These are phyloP conservation scores for Metschnikowia similis DNA, from an alignment of 805 yeast species.

Conservation along the genomic window DNA sequence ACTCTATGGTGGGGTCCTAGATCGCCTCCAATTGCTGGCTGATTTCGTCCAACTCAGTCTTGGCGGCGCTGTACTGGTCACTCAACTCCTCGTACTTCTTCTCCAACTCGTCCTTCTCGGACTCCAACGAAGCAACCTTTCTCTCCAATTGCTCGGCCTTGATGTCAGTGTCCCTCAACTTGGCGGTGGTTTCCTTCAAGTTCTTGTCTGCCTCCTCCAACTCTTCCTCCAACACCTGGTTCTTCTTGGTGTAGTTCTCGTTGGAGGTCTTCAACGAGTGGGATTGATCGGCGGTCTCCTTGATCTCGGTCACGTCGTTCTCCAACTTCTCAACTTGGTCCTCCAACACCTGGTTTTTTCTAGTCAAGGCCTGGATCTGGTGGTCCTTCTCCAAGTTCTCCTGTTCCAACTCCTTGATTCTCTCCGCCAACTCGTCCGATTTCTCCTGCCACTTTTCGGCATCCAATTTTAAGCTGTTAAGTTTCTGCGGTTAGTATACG, in stretches of 20 bases:
- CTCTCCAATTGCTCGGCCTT: constrained; percentile 95
- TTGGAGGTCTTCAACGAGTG: constrained; percentile 83
- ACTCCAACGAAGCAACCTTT: constrained; percentile 85
- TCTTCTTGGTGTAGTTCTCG: constrained; percentile 87
- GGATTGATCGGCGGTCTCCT: constrained; percentile 87
- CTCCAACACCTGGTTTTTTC: constrained; percentile 88
- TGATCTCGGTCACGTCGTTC: constrained; percentile 65
- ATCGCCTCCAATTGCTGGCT: constrained; percentile 88
- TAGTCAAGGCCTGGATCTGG: constrained; percentile 86
- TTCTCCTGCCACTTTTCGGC: constrained; percentile 97
- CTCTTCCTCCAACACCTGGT: constrained; percentile 83
- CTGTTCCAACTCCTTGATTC: constrained; percentile 88
- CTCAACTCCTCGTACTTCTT: constrained; percentile 84
- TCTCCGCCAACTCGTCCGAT: constrained; percentile 78
- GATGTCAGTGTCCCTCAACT: constrained; percentile 91
- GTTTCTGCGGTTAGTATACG: constrained; percentile 49
- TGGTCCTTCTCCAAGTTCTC: constrained; percentile 89
- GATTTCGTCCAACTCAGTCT: constrained; percentile 94
- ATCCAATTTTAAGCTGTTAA: constrained; percentile 84
- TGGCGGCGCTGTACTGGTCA: constrained; percentile 75
- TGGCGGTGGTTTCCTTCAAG: constrained; percentile 88
- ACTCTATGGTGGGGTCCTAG: constrained; percentile 22
- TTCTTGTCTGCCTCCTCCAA: constrained; percentile 86
- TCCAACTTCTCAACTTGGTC: constrained; percentile 77
- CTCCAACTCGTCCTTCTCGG: constrained; percentile 85